Base-by-base conservation (phyloP, 148 eudicot species). In the Camellia granthamiana region DNA sequence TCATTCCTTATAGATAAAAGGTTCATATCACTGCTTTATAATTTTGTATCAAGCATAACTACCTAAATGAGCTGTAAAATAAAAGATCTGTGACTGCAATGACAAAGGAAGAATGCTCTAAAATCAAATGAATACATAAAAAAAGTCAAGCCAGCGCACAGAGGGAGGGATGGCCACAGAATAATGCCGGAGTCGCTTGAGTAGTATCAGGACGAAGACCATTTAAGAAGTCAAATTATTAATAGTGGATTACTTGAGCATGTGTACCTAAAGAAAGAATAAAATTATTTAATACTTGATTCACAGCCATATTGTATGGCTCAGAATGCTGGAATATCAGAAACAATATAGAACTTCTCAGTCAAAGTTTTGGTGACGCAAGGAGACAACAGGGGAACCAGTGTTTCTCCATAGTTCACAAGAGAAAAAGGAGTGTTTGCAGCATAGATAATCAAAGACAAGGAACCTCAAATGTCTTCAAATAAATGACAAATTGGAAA, bases 1-100 rank as follows among this genome's bases (percentile, higher is more conserved):
- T 49, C 52, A 49, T 49, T 69, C 72, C 72, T 69, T 43, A 43
- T n/a, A 69, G 19, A 47, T 71, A n/a, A 70, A 71, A 71, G 56
- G 43, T 71, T 47, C 23, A 21, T 71, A 71, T 21, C n/a, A 71
- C 19, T n/a, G 51, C 38, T 71, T 9, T 71, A 71, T 71, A 9
- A 60, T 18, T 18, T 60, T 15, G 7, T 60, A 60, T 60, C 19
- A 18, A 60, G 64, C 64, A 60, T 16, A 18, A 18, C n/a, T 15
- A 60, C n/a, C 64, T 60, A 18, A 15, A 15, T 4, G 64, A 15
- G 64, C n/a, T 18, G 11, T 55, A 69, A 69, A 10, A 1, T 42
- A 7, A 49, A 69, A 69, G 72, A 18, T 14, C 7, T 43, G 42
- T 64, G 69, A 42, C 72, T 69, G 41, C 47, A 8, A 41, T 42